phyloP scores from a whole-genome alignment of 108 stramenopile genomes.

The Craspedostauros australis region DNA sequence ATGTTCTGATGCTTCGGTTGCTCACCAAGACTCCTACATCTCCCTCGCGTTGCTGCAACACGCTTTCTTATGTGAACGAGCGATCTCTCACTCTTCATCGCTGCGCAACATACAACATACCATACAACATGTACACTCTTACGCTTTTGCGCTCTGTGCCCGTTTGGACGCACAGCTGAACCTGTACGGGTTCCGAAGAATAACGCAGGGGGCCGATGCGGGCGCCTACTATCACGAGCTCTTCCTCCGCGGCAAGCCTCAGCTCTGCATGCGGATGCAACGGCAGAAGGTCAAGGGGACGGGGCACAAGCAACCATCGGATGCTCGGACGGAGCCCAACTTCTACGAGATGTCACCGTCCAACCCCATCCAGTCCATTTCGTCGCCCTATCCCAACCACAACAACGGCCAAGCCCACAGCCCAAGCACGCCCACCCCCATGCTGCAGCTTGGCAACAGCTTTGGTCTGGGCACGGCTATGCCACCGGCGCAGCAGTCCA shows the following conservation, averaged over 20 bases:
- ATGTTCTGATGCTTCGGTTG: background rate
- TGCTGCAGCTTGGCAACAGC: background rate
- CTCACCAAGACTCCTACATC: background rate
- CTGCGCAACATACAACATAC: too few species aligned
- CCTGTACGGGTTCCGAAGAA: constrained; percentile 88
- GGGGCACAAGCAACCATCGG: constrained; percentile 83
- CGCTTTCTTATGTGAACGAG: too few species aligned
- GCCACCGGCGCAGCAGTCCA: background rate
- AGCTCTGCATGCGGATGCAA: constrained; percentile 68
- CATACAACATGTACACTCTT: too few species aligned
- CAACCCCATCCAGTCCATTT: background rate
- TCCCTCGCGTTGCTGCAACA: background rate
- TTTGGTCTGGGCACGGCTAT: background rate
- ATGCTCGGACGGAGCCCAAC: constrained; percentile 74
- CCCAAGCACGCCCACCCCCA: background rate
- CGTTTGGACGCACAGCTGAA: constrained; percentile 44
- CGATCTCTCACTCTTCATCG: too few species aligned
- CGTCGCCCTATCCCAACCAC: background rate
- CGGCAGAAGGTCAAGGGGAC: constrained; percentile 87
- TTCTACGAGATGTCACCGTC: constrained; percentile 68
- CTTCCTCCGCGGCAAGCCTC: constrained; percentile 74
- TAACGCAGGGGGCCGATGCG: constrained; percentile 81
- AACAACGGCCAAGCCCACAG: background rate
- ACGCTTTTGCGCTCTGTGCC: too few species aligned
- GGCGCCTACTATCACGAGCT: constrained; percentile 81